phyloP scores from a whole-genome alignment of 768 basidiomycete species.

The Rhodotorula babjevae region DNA sequence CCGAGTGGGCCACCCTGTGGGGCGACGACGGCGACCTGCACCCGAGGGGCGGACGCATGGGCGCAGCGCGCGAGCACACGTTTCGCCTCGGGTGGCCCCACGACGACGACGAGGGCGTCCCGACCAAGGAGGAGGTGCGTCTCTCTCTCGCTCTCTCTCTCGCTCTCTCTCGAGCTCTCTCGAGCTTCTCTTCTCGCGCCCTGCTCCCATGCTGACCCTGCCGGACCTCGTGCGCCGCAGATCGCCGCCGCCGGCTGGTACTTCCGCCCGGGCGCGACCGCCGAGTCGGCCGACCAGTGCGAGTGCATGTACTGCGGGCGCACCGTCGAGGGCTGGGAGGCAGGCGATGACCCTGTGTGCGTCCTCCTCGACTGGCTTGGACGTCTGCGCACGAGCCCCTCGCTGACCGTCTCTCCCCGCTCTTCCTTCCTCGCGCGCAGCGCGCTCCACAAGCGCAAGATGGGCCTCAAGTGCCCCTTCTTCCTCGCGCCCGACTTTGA shows the following conservation, averaged over 20 bases:
- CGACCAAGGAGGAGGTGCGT: slow-evolving; percentile 26
- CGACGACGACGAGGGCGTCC: slow-evolving; percentile 14
- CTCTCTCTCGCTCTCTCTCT: not conserved
- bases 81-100: slow-evolving; percentile 33
- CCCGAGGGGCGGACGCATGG: slow-evolving; percentile 19
- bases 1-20: slow-evolving; percentile 16
- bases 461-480: slow-evolving; percentile 30
- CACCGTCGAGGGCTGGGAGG: slow-evolving; percentile 20
- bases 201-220: too few species aligned
- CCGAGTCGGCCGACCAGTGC: slow-evolving; percentile 7
- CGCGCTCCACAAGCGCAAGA: slow-evolving; percentile 15
- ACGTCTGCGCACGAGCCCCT: too few species aligned
- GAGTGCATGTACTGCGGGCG: slow-evolving; percentile 26
- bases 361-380: not conserved
- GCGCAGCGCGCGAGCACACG: slow-evolving; percentile 13
- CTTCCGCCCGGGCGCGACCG: slow-evolving; percentile 5
- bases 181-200: not conserved
- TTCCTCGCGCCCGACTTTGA: slow-evolving; percentile 20
- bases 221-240: not conserved
- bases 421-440: not conserved
- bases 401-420: not conserved
- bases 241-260: slow-evolving; percentile 28
- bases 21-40: slow-evolving; percentile 8
- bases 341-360: slow-evolving; percentile 30
- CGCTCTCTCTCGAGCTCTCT: too few species aligned